Evolutionary conservation across 2,329 filamentous ascomycete species (phyloP).

Genomic region (Dactylellina parvicollis): DNA sequence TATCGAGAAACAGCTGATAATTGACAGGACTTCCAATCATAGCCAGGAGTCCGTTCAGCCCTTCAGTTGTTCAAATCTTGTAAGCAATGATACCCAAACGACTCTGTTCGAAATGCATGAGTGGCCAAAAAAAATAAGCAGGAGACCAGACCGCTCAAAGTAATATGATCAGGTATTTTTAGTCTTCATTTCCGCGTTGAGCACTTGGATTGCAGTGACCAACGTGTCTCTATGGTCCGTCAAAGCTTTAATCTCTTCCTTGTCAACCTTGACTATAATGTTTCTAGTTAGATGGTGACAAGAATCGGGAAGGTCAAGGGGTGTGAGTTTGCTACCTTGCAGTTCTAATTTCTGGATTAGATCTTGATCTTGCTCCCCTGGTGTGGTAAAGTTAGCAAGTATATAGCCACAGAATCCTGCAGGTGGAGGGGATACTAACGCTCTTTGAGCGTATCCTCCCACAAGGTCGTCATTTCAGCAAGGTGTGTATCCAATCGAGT

Average conservation of each 20-base stretch:
- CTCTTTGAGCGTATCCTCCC: slow-evolving; percentile 1
- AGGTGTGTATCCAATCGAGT: neutral
- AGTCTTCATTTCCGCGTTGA: neutral
- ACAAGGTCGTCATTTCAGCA: neutral
- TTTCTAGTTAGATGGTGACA: neutral
- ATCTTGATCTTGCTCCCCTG: neutral
- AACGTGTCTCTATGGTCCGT: neutral
- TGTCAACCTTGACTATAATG: neutral
- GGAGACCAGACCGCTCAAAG: too few relatives aligned
- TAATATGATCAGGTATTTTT: neutral
- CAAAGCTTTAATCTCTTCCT: neutral
- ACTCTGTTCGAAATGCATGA: too few relatives aligned
- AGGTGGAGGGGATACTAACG: neutral
- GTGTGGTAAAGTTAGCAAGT: neutral
- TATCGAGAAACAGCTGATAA: too few relatives aligned
- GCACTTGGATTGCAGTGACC: neutral
- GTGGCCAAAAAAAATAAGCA: too few relatives aligned
- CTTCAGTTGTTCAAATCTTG: too few relatives aligned
- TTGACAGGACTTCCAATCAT: too few relatives aligned
- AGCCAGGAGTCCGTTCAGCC: too few relatives aligned
- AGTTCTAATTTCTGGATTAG: neutral
- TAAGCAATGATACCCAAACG: too few relatives aligned
- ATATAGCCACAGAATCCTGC: too few relatives aligned
- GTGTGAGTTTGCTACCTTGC: neutral
- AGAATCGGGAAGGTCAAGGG: neutral